Base-by-base conservation (phyloP, 805 yeast genomes). In the Candida namnaoensis region DNA sequence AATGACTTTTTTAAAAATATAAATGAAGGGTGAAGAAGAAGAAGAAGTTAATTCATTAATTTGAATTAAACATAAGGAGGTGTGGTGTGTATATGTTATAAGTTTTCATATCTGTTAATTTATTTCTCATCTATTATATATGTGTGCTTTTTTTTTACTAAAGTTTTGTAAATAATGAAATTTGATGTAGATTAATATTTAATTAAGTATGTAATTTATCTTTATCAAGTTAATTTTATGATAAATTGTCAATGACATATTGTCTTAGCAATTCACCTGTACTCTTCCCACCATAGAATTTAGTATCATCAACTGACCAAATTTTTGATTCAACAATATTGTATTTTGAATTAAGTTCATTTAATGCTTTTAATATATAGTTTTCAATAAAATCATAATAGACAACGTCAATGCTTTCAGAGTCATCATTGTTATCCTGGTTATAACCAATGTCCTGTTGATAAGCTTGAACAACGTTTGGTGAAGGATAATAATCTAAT, bases 361-460 rank as follows among this genome's bases (percentile, higher is more conserved):
- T 58, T 26, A 76, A 52, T 0, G 82, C 83, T 12, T 59, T 55
- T 13, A 71, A 45, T 5, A 80, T 56, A 47, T 71, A 72, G 3
- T 71, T 67, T 42, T 74, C 69, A 51, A 91, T 74, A 57, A 88
- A 93, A 50, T 81, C 84, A 58, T 86, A 83, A 58, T 82, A 90
- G 0, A 91, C 77, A 27, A 90, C 71, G 52, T 88, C 90, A 7
- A 84, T 79, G 5, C 54, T 54, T 7, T 50, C 57, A 5, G 56
- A 53, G 3, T 56, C 53, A 4, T 60, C 54, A 2, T 44, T 39
- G 11, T 58, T 57, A 9, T 50, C 47, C 10, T 52, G 19, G 3
- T 19, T 19, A 19, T 19, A 19, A 19, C 2, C 19, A 2, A 19
- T 19, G 19, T 19, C 19, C 19, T 3, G 19, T 56, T 49, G 47